Percentiles rank a stretch among this genome's conserved stretches.
phyloP scores from a whole-genome alignment of 352 stramenopile genomes.

The Globisporangium alternatum region DNA sequence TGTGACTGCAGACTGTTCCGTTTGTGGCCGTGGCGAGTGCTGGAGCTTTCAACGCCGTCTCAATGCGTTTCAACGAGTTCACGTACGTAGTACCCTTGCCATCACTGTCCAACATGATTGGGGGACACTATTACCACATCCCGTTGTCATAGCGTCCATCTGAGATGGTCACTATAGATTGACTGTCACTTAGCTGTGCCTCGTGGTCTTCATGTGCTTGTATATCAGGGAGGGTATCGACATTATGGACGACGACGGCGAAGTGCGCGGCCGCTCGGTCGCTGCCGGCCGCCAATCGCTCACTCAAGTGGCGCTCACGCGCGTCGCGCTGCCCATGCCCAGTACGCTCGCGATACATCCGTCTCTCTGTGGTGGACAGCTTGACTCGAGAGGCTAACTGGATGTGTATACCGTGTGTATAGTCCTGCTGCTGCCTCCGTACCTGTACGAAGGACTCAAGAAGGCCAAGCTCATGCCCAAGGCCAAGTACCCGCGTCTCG shows the following conservation, averaged over 20 bases:
- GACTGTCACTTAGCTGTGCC: too few relatives aligned
- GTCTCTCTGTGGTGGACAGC: background rate
- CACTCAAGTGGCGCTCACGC: conserved; percentile 74
- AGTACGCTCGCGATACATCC: conserved; percentile 36
- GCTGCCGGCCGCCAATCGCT: conserved; percentile 79
- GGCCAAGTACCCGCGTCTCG: conserved; percentile 64
- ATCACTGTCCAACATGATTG: too few relatives aligned
- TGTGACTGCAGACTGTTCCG: conserved; percentile 61
- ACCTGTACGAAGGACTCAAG: conserved; percentile 77
- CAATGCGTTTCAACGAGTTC: conserved; percentile 86
- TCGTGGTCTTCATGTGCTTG: background rate
- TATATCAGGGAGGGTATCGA: conserved; percentile 72
- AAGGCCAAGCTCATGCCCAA: conserved; percentile 72
- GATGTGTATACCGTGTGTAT: conserved; percentile 1
- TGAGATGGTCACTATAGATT: background rate
- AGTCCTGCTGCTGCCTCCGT: conserved; percentile 81
- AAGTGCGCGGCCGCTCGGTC: conserved; percentile 74
- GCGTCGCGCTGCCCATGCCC: conserved; percentile 73
- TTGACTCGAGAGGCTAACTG: background rate
- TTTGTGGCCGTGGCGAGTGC: conserved; percentile 82
- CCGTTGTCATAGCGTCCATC: background rate
- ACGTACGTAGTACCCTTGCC: conserved; percentile 36
- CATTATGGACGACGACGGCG: conserved; percentile 76
- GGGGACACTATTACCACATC: background rate
- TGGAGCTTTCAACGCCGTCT: conserved; percentile 85